phyloP scores from a whole-genome alignment of 202 grass and related monocot genomes.

The Bolboschoenoplectus hybrid region DNA sequence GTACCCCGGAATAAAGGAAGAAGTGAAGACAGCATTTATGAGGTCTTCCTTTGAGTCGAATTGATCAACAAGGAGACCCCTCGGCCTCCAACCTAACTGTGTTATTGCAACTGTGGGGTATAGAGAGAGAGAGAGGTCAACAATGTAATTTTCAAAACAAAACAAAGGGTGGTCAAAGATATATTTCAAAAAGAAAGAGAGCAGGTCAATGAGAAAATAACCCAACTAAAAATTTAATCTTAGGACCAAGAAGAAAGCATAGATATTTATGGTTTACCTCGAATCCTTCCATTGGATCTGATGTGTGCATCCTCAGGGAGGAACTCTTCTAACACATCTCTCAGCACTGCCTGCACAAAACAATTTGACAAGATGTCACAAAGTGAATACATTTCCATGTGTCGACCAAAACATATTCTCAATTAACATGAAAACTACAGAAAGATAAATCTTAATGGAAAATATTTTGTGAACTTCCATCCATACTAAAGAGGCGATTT shows the following conservation, averaged over 20 bases:
- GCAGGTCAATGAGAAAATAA: constrained; percentile 5
- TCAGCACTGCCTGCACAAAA: constrained; percentile 73
- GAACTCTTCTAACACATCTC: constrained; percentile 69
- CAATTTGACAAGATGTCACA: constrained; percentile 14
- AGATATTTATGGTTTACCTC: constrained; percentile 47
- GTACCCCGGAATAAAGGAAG: constrained; percentile 98
- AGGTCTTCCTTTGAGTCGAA: constrained; percentile 96
- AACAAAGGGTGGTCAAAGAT: background rate
- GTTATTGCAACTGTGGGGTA: constrained; percentile 80
- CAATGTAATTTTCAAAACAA: background rate
- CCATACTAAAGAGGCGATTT: background rate
- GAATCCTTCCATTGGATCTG: constrained; percentile 80
- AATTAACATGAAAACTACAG: background rate
- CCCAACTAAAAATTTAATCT: background rate
- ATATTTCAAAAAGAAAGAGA: constrained; percentile 5
- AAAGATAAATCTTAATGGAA: background rate
- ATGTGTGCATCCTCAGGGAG: constrained; percentile 90
- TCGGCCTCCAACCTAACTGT: constrained; percentile 81
- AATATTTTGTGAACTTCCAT: background rate
- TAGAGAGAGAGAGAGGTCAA: background rate
- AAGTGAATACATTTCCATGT: background rate
- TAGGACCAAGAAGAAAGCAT: background rate
- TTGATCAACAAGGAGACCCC: constrained; percentile 82
- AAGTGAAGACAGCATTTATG: constrained; percentile 85
- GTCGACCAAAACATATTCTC: background rate